Evolutionary conservation across 1,284 basidiomycete genomes (phyloP).

Genomic region (Ustilago xerochloae): DNA sequence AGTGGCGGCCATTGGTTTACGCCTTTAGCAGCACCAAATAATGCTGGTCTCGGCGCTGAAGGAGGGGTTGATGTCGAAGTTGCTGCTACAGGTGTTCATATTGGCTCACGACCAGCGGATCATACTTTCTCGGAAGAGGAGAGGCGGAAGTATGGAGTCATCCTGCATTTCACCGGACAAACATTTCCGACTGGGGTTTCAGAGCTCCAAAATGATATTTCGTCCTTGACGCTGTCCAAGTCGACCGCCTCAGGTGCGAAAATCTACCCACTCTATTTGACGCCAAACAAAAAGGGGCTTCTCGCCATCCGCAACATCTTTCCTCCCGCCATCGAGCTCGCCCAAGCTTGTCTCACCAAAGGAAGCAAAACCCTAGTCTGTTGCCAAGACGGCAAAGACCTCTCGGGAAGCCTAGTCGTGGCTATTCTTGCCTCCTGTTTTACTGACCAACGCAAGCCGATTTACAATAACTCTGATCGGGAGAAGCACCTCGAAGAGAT

Average conservation of each 20-base stretch:
- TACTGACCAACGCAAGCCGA: constrained; percentile 58
- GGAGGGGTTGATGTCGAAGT: constrained; percentile 14
- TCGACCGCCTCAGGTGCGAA: background rate
- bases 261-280: constrained; percentile 13
- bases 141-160: constrained; percentile 3
- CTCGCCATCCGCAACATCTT: constrained; percentile 26
- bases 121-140: constrained; percentile 20
- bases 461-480: background rate
- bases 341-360: constrained; percentile 13
- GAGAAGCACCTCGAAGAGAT: constrained; percentile 5
- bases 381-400: constrained; percentile 40
- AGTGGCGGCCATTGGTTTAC: constrained; percentile 36
- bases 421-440: constrained; percentile 48
- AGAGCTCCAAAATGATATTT: background rate
- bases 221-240: background rate
- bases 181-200: background rate
- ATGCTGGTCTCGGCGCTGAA: background rate
- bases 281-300: constrained; percentile 47
- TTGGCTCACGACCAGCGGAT: constrained; percentile 19
- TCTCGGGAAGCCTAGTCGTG: constrained; percentile 36
- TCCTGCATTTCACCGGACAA: constrained; percentile 21
- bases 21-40: background rate
- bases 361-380: constrained; percentile 26
- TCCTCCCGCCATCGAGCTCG: constrained; percentile 31
- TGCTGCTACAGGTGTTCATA: constrained; percentile 14